Base-by-base conservation (phyloP, 768 basidiomycete species). In the Lyophyllum decastes region DNA sequence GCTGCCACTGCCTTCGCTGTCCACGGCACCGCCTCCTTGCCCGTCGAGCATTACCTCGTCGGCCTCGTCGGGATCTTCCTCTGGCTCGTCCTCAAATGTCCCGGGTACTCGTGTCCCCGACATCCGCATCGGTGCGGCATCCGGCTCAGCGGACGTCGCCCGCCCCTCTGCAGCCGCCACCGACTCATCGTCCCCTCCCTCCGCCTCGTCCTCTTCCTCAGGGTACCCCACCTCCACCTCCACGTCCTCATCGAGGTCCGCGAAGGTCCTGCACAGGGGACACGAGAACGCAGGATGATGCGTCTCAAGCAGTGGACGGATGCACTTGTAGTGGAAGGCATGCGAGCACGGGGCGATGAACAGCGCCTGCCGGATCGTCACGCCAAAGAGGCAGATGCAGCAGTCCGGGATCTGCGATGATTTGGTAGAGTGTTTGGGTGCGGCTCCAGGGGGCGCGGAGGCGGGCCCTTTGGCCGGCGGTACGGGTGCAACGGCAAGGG, bases 261-360 rank as follows among this genome's bases (percentile, higher is more conserved):
- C 95, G 66, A 90, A 99, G 0, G 94, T 95, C 40, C 96, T 82
- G 72, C 96, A 99, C 7, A 99, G 83, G 0, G 96, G 96, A 67
- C 96, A 99, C 14, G 87, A 91, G 76, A 98, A 99, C 6, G 92
- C 90, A 0, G 95, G 93, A 64, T 95, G 87, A 72, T 98, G 94
- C n/a, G 82, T 74, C 63, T 92, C 84, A 43, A 98, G 81, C 11
- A 98, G 80, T 1, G 95, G 96, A 0, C 94, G 85, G 58, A 99
- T 95, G 71, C 96, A 98, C 73, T 98, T 98, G 84, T 92, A 94
- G 76, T 95, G 93, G 78, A 92, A 94, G 0, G 94, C 88, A 72
- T 99, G 96, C 1, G 93, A 95, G 74, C 96, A 99, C 0, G 96
- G 96, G 26, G 96, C 94, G 68, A 99, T 95, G 78, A 99, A 98